phyloP scores from a whole-genome alignment of 495 filamentous ascomycete species.

The Rhizodiscina lignyota region DNA sequence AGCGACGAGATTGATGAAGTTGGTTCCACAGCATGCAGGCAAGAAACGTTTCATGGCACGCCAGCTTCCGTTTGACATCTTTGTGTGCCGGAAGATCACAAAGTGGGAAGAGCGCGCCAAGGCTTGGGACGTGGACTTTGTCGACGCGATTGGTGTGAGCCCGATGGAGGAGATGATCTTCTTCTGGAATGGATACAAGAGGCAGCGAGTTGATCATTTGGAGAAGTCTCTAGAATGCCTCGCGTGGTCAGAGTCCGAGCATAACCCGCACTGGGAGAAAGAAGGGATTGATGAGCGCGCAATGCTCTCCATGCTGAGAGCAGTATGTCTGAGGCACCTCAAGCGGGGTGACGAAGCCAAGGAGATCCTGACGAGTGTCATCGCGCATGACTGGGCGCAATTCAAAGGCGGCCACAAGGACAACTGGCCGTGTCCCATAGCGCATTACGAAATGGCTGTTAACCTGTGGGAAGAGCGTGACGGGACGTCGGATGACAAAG shows the following conservation, averaged over 20 bases:
- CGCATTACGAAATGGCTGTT: conserved; percentile 80
- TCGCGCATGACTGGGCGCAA: conserved; percentile 42
- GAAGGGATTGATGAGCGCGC: conserved; percentile 63
- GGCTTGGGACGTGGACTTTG: conserved; percentile 46
- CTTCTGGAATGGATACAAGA: conserved; percentile 73
- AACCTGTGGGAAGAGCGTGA: conserved; percentile 54
- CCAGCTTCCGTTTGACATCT: conserved; percentile 80
- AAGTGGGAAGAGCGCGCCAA: conserved; percentile 81
- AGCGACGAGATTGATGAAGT: conserved; percentile 52
- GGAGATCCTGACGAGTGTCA: conserved; percentile 39
- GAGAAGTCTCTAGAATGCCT: conserved; percentile 44
- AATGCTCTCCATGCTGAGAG: conserved; percentile 46
- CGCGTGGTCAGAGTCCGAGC: conserved; percentile 44
- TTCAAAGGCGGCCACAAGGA: conserved; percentile 67
- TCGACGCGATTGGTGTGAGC: conserved; percentile 70
- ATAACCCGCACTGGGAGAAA: conserved; percentile 35
- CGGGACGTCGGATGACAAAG: conserved; percentile 28
- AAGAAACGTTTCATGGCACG: conserved; percentile 81
- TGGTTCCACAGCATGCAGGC: conserved; percentile 59
- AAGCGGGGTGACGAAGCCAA: conserved; percentile 46
- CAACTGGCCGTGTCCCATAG: conserved; percentile 64
- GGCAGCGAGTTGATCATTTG: conserved; percentile 51
- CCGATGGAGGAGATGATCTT: conserved; percentile 92
- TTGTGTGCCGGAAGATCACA: conserved; percentile 65
- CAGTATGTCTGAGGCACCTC: conserved; percentile 47